Evolutionary conservation across 768 basidiomycete genomes (phyloP).

Genomic region (Candolleomyces efflorescens): DNA sequence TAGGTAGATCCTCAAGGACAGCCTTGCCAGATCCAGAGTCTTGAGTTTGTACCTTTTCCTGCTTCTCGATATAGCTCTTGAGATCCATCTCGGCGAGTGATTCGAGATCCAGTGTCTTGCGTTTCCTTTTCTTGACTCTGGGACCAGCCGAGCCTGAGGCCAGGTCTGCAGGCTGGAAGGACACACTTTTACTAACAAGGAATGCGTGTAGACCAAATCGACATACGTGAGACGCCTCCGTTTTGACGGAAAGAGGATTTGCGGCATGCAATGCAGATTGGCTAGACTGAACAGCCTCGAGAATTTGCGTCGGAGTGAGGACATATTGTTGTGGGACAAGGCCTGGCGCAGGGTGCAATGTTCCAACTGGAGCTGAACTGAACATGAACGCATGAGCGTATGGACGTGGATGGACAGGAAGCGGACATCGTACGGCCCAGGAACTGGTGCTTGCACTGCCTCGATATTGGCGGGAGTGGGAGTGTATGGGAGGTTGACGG

Average conservation of each 20-base stretch:
- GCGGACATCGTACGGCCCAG: neutral
- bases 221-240: neutral
- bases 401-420: neutral
- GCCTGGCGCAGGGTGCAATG: neutral
- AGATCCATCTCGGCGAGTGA: conserved; percentile 12
- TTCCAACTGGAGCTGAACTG: neutral
- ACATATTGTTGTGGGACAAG: neutral
- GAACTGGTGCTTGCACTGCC: neutral
- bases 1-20: conserved; percentile 2
- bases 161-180: neutral
- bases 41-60: conserved; percentile 17
- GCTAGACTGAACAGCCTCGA: neutral
- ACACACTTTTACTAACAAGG: neutral
- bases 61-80: conserved; percentile 24
- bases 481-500: conserved; percentile 5
- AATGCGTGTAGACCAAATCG: neutral
- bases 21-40: neutral
- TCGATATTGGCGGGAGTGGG: neutral
- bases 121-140: conserved; percentile 22
- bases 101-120: conserved; percentile 22
- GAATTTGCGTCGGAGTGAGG: neutral
- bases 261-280: too few species aligned
- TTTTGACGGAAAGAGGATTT: neutral
- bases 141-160: too few species aligned
- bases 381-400: neutral